These are phyloP conservation scores for Candida labiduridarum DNA, from an alignment of 1,139 yeast species.

Conservation along the genomic window DNA sequence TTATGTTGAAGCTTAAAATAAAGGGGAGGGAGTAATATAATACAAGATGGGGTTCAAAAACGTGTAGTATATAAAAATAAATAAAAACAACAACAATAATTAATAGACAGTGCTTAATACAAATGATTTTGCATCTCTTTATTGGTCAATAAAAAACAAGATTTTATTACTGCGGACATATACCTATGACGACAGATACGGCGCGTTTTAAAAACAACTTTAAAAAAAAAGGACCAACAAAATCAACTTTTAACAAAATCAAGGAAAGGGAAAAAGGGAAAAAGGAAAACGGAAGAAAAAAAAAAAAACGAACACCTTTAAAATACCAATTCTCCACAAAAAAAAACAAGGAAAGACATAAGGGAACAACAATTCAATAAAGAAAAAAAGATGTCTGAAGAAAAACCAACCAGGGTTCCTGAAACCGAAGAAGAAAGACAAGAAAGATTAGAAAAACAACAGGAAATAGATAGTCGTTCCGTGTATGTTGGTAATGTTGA, in stretches of 20 bases:
- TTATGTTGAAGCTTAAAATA: constrained; percentile 72
- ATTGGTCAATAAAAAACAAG: too few species aligned
- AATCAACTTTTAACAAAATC: not conserved
- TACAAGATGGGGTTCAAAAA: not conserved
- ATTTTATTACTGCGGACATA: too few species aligned
- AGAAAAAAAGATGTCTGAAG: constrained; percentile 9
- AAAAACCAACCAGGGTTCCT: constrained; percentile 12
- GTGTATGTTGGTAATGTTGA: constrained; percentile 49
- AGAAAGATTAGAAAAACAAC: constrained; percentile 32
- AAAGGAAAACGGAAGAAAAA: not conserved
- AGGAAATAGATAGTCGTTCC: constrained; percentile 40
- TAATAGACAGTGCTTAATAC: not conserved
- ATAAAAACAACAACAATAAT: not conserved
- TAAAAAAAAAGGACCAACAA: not conserved
- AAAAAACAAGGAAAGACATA: not conserved
- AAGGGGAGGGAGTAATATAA: not conserved
- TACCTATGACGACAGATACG: not conserved
- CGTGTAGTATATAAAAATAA: not conserved
- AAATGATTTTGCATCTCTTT: too few species aligned
- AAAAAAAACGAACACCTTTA: not conserved
- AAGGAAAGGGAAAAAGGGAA: not conserved
- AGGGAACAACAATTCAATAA: not conserved
- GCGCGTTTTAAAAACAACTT: not conserved
- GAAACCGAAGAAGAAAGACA: constrained; percentile 33
- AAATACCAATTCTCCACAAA: not conserved